Conservation (phyloP, 352 stramenopile species). For the Phytophthora syringae region DNA sequence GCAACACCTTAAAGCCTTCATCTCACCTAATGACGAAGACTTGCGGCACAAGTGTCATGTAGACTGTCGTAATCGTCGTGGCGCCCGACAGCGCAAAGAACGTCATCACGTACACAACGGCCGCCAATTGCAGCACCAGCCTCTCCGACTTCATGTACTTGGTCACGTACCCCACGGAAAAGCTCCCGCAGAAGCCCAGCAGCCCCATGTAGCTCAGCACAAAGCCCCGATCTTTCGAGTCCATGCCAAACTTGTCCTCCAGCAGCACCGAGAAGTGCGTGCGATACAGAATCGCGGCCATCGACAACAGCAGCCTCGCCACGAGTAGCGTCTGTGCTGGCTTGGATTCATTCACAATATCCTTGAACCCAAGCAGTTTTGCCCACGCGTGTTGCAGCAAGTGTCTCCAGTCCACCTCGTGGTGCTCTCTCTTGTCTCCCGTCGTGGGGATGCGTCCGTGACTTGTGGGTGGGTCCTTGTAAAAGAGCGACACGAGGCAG, state of each 20-base stretch:
- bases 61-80: conserved; percentile 54
- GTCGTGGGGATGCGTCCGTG: background rate
- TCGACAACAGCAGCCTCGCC: conserved; percentile 74
- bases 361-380: conserved; percentile 70
- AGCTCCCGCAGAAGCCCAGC: conserved; percentile 68
- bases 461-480: conserved; percentile 30
- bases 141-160: conserved; percentile 56
- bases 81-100: conserved; percentile 73
- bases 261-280: conserved; percentile 81
- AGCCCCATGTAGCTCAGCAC: conserved; percentile 86
- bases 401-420: conserved; percentile 38
- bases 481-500: conserved; percentile 65
- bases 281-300: conserved; percentile 79
- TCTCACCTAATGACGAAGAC: conserved; percentile 71
- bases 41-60: conserved; percentile 68
- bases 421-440: background rate
- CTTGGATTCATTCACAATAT: conserved; percentile 69
- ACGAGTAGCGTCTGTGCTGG: conserved; percentile 72
- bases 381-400: conserved; percentile 52
- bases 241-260: conserved; percentile 81
- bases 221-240: conserved; percentile 67
- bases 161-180: conserved; percentile 63
- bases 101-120: conserved; percentile 71
- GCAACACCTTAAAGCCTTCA: background rate
- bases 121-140: conserved; percentile 68